These are phyloP conservation scores for Ustilago curta DNA, from an alignment of 1,284 basidiomycete genomes.

Conservation along the genomic window DNA sequence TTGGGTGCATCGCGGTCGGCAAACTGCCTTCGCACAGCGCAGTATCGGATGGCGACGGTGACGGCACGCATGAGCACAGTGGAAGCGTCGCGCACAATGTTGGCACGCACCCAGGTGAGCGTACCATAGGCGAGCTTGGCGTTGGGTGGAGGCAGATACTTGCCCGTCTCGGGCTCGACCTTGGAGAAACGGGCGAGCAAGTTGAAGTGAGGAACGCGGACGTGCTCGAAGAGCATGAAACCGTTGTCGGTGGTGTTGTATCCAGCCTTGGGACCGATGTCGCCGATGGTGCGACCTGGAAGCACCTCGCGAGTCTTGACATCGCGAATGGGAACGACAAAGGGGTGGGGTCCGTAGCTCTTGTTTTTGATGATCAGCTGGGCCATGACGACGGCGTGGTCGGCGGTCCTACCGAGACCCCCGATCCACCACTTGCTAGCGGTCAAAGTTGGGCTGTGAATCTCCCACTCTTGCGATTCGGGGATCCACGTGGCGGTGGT, in stretches of 20 bases:
- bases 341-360: conserved; percentile 69
- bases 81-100: conserved; percentile 68
- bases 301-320: conserved; percentile 68
- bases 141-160: conserved; percentile 56
- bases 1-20: conserved; percentile 69
- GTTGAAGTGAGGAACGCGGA: conserved; percentile 69
- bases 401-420: conserved; percentile 69
- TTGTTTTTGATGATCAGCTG: conserved; percentile 69
- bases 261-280: conserved; percentile 70
- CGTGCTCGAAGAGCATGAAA: conserved; percentile 61
- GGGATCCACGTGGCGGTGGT: conserved; percentile 60
- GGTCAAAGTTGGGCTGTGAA: conserved; percentile 57
- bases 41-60: conserved; percentile 70
- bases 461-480: conserved; percentile 56
- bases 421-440: conserved; percentile 69
- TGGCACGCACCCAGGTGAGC: conserved; percentile 66
- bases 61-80: conserved; percentile 68
- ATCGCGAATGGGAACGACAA: conserved; percentile 70
- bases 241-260: conserved; percentile 70
- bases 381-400: conserved; percentile 70
- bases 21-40: conserved; percentile 70
- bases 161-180: conserved; percentile 65
- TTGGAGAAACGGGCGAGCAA: conserved; percentile 68
- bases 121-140: conserved; percentile 61
- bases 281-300: conserved; percentile 68